These are phyloP conservation scores for Hypoxylon lienhwacheense DNA, from an alignment of 495 filamentous ascomycete genomes.

Conservation along the genomic window DNA sequence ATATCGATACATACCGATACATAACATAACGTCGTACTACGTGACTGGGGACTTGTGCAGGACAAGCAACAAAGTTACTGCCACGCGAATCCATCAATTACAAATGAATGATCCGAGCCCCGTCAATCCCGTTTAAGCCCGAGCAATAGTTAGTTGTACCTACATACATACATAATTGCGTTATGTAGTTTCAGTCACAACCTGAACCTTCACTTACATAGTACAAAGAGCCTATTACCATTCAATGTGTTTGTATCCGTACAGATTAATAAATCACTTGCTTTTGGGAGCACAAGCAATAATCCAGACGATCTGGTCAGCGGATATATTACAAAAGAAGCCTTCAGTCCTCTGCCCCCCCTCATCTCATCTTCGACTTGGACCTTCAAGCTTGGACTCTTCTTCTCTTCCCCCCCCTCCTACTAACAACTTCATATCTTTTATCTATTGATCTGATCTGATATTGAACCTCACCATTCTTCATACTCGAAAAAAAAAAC, in stretches of 20 bases:
- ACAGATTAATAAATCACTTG: too few species aligned
- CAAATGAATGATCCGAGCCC: conserved; percentile 35
- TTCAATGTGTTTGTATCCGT: conserved; percentile 17
- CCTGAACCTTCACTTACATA: conserved; percentile 16
- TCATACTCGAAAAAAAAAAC: background rate
- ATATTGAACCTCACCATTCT: too few species aligned
- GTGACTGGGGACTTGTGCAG: conserved; percentile 10
- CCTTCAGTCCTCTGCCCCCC: conserved; percentile 23
- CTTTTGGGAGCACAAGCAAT: conserved; percentile 13
- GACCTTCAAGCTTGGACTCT: conserved; percentile 1
- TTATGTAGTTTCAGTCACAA: too few species aligned
- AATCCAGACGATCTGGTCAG: conserved; percentile 28
- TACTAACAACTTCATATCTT: too few species aligned
- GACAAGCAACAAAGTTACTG: too few species aligned
- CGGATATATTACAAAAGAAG: conserved; percentile 38
- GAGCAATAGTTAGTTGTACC: conserved; percentile 39
- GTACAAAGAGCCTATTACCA: conserved; percentile 22
- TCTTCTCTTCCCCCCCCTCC: background rate
- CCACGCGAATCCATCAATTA: conserved; percentile 32
- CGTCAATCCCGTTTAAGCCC: conserved; percentile 35
- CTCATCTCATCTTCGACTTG: conserved; percentile 18
- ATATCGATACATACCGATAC: conserved; percentile 5
- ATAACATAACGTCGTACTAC: conserved; percentile 1
- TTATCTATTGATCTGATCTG: too few species aligned
- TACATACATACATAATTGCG: too few species aligned